phyloP scores from a whole-genome alignment of 306 rosid species.

The Carpinus fangiana region DNA sequence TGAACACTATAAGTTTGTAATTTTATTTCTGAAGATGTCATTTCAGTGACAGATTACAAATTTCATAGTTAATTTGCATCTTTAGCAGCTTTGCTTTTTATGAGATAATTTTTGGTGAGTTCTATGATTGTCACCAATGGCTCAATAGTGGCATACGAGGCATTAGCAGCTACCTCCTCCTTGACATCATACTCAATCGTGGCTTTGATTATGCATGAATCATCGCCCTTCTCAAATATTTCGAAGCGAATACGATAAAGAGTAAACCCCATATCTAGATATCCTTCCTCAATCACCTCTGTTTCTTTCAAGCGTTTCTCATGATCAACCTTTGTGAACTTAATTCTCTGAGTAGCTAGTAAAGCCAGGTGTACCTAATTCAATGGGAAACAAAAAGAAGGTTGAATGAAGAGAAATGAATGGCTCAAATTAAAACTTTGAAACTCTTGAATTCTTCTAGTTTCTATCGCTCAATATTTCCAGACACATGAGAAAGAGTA shows the following conservation, averaged over 20 bases:
- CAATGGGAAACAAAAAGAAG: background rate
- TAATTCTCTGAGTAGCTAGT: slow-evolving; percentile 25
- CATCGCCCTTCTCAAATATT: slow-evolving; percentile 15
- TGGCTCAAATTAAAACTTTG: background rate
- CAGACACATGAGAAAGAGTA: too few relatives aligned
- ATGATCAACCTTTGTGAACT: slow-evolving; percentile 32
- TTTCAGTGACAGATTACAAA: background rate
- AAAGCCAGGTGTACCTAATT: background rate
- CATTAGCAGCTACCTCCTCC: slow-evolving; percentile 39
- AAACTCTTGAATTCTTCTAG: too few relatives aligned
- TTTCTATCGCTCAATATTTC: too few relatives aligned
- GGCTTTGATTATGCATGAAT: slow-evolving; percentile 29
- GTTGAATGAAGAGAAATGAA: background rate
- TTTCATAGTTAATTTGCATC: background rate
- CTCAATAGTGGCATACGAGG: slow-evolving; percentile 24
- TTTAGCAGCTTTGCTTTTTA: background rate
- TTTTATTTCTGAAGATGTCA: background rate
- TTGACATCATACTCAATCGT: slow-evolving; percentile 35
- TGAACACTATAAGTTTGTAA: background rate
- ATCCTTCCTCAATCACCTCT: slow-evolving; percentile 41
- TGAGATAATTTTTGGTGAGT: slow-evolving; percentile 17
- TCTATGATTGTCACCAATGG: slow-evolving; percentile 23
- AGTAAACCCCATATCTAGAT: slow-evolving; percentile 30
- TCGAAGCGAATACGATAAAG: slow-evolving; percentile 29
- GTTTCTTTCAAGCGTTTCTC: slow-evolving; percentile 32